Evolutionary conservation across 768 basidiomycete genomes (phyloP).

Genomic region (Mycena galericulata): DNA sequence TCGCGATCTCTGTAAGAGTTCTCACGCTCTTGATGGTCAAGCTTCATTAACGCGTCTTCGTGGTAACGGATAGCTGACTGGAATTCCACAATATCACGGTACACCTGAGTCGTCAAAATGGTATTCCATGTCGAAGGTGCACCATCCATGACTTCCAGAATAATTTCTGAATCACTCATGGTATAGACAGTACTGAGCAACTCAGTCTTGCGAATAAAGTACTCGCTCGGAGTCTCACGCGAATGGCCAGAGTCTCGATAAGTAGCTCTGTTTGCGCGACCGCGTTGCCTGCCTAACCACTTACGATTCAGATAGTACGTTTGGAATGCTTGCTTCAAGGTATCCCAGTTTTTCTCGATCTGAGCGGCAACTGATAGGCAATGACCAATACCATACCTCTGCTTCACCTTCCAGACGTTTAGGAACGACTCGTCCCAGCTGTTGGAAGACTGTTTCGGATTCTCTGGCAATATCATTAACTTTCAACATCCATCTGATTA

Average conservation of each 20-base stretch:
- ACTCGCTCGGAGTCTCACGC: conserved; percentile 51
- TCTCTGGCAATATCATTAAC: conserved; percentile 39
- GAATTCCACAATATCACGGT: too few species aligned
- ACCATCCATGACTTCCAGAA: too few species aligned
- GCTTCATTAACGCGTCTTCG: conserved; percentile 33
- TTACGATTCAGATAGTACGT: conserved; percentile 48
- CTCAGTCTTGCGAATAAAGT: conserved; percentile 47
- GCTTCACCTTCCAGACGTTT: conserved; percentile 39
- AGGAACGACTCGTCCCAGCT: conserved; percentile 47
- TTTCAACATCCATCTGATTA: conserved; percentile 44
- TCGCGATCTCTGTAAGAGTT: neutral
- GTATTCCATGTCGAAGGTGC: too few species aligned
- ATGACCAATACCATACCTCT: conserved; percentile 47
- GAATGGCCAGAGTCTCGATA: too few species aligned
- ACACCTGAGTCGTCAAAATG: too few species aligned
- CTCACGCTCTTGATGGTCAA: conserved; percentile 5
- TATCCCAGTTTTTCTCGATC: conserved; percentile 44
- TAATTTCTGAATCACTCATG: conserved; percentile 43
- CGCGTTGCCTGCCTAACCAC: conserved; percentile 45
- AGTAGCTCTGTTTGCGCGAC: conserved; percentile 38
- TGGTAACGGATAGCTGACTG: conserved; percentile 38
- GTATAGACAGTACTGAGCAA: conserved; percentile 21
- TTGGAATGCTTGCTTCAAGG: conserved; percentile 38
- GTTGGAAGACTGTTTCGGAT: conserved; percentile 35
- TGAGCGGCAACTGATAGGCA: conserved; percentile 16